A percentile compares a stretch with the other conserved stretches of the same genome.
Conservation (phyloP, 768 basidiomycete species). For the Trametes meyenii region DNA sequence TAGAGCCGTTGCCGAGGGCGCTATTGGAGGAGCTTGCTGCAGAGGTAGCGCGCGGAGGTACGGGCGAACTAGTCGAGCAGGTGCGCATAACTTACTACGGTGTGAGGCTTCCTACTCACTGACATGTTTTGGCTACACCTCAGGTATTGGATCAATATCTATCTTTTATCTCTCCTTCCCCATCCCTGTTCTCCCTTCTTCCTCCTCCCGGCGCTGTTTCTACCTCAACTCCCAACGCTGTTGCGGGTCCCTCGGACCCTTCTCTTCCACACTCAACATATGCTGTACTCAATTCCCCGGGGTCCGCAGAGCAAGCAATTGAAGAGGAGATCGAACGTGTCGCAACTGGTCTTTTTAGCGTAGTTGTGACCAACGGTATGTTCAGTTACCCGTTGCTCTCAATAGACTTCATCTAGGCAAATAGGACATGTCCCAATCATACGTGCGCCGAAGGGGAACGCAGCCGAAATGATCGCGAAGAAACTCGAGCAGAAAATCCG, state of each 20-base stretch:
- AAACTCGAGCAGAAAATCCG: slow-evolving; percentile 91
- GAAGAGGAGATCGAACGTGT: slow-evolving; percentile 93
- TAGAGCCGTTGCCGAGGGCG: slow-evolving; percentile 85
- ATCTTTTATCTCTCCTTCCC: slow-evolving; percentile 92
- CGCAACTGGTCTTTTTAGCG: slow-evolving; percentile 88
- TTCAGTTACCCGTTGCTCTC: slow-evolving; percentile 2
- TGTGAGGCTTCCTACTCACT: slow-evolving; percentile 42
- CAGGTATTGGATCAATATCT: slow-evolving; percentile 96
- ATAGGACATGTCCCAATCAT: slow-evolving; percentile 92
- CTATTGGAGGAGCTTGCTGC: slow-evolving; percentile 93
- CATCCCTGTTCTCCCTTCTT: slow-evolving; percentile 89
- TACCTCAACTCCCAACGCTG: slow-evolving; percentile 37
- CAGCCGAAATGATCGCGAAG: slow-evolving; percentile 99
- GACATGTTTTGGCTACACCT: slow-evolving; percentile 6
- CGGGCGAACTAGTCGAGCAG: slow-evolving; percentile 80
- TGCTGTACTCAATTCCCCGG: slow-evolving; percentile 86
- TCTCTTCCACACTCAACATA: slow-evolving; percentile 64
- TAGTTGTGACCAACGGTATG: slow-evolving; percentile 83
- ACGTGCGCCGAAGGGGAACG: slow-evolving; percentile 92
- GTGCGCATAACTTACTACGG: slow-evolving; percentile 42
- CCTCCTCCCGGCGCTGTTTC: slow-evolving; percentile 52
- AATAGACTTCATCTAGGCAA: not conserved
- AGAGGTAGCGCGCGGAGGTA: slow-evolving; percentile 81
- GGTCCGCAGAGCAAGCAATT: slow-evolving; percentile 86
- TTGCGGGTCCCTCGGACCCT: slow-evolving; percentile 38